Conservation (phyloP, 768 basidiomycete genomes). For the Tremella yokohamensis region DNA sequence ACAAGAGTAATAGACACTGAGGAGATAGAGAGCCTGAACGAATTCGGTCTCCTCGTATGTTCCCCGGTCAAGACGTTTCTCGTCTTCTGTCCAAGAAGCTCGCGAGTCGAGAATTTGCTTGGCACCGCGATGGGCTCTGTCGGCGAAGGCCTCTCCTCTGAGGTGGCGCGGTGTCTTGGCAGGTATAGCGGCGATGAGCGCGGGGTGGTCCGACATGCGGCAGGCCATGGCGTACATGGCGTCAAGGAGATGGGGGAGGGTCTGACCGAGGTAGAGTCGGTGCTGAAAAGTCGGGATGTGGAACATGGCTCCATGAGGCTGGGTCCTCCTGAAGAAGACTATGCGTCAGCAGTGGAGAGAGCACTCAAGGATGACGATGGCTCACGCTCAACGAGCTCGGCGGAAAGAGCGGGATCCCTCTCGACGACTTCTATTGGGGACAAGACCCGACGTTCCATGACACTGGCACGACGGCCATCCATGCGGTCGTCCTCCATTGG, state of each 20-base stretch:
- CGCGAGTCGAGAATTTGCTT: constrained; percentile 21
- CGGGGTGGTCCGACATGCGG: constrained; percentile 32
- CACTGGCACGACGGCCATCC: constrained; percentile 5
- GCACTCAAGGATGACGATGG: not conserved
- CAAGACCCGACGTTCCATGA: constrained; percentile 1
- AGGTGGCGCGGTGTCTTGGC: constrained; percentile 24
- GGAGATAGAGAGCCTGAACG: constrained; percentile 33
- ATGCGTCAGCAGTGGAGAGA: constrained; percentile 13
- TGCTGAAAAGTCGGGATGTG: constrained; percentile 47
- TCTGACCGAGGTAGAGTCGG: constrained; percentile 37
- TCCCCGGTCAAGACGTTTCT: constrained; percentile 17
- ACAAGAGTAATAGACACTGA: constrained; percentile 34
- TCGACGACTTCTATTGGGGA: constrained; percentile 36
- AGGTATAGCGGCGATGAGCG: constrained; percentile 22
- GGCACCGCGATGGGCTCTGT: constrained; percentile 29
- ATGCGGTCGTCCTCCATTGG: constrained; percentile 2
- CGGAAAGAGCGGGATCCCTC: constrained; percentile 30
- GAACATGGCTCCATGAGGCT: constrained; percentile 44
- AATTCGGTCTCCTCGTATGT: constrained; percentile 49
- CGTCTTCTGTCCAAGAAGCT: constrained; percentile 27
- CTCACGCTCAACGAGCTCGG: constrained; percentile 47
- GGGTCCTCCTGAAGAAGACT: constrained; percentile 43
- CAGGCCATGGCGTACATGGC: constrained; percentile 45
- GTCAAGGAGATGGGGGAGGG: constrained; percentile 40
- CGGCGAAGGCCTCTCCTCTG: constrained; percentile 43